Evolutionary conservation across 805 yeast species (phyloP), one percentile per base, ranked within the genome.

Genomic region (Candida railenensis): DNA sequence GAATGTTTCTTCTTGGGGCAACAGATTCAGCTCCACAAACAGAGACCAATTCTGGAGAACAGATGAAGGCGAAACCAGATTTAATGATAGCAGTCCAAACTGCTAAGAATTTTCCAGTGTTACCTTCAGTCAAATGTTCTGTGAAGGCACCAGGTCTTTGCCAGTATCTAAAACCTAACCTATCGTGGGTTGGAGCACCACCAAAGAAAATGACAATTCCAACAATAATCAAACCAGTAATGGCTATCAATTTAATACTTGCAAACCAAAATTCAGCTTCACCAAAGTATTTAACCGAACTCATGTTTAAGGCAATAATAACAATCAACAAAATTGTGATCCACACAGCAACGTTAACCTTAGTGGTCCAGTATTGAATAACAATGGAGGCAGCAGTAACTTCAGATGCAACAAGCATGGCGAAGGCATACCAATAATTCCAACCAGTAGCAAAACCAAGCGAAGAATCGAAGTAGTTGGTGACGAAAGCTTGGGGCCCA

Each of bases 1-100:
- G 80, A 46, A 83, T 72, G 48, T 77, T 80, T 53, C 76, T 69
- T 59, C 87, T 73, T 46, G 86, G 87, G 52, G 74, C 74, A 46
- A 71, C 66, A 45, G 81, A 74, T 62, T 83, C 89, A n/a, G 82
- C 76, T 15, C 82, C 77, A 30, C 48, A 49, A 22, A 46, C 45
- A 15, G 41, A 42, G 42, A 84, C 73, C 55, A 83, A 69, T 66
- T 83, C 89, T 15, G 87, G 87, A 21, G 83, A 66, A 42, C 81
- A 71, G 51, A 83, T 78, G 58, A 82, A 83, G 3, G 87, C 80
- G 54, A 82, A 83, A 14, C 83, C 88, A 36, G 85, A 81, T 56
- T 80, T 81, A 52, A 82, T 77, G 42, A 83, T 68, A 45, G 78
- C 82, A 14, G 81, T 77, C 80, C 84, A 81, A 46, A 82, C 72